A percentile compares a stretch with the other conserved stretches of the same genome.
These are phyloP conservation scores for Salix viminalis DNA, from an alignment of 345 rosid species.

Conservation along the genomic window DNA sequence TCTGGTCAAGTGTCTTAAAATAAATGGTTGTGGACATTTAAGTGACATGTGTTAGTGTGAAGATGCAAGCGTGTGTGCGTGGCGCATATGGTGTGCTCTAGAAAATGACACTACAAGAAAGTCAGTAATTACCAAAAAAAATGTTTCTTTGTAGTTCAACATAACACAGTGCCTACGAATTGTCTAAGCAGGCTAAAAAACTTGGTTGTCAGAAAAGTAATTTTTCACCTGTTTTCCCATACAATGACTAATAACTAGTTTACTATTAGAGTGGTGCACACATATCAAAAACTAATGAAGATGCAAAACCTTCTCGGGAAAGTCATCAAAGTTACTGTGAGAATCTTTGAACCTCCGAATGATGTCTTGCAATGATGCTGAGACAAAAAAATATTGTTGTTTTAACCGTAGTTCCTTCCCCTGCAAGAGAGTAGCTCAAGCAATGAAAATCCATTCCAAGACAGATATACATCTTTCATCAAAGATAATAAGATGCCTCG, in stretches of 20 bases:
- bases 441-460: slow-evolving; percentile 1
- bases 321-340: slow-evolving; percentile 36
- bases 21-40: too few species aligned
- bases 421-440: slow-evolving; percentile 25
- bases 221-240: too few species aligned
- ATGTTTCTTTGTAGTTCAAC: too few species aligned
- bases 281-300: neutral
- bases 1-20: too few species aligned
- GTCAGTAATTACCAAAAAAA: too few species aligned
- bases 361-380: slow-evolving; percentile 48
- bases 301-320: slow-evolving; percentile 36
- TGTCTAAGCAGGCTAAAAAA: neutral
- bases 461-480: neutral
- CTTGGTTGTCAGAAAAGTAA: too few species aligned
- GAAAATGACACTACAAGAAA: too few species aligned
- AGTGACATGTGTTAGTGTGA: too few species aligned
- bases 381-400: slow-evolving; percentile 48
- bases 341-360: slow-evolving; percentile 45
- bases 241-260: neutral
- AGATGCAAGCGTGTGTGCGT: too few species aligned
- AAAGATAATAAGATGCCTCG: neutral
- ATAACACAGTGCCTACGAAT: too few species aligned
- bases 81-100: too few species aligned
- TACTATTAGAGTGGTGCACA: neutral
- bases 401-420: slow-evolving; percentile 50